Base-by-base conservation (phyloP, 1,284 basidiomycete species). In the Xerocomus nothofagi region DNA sequence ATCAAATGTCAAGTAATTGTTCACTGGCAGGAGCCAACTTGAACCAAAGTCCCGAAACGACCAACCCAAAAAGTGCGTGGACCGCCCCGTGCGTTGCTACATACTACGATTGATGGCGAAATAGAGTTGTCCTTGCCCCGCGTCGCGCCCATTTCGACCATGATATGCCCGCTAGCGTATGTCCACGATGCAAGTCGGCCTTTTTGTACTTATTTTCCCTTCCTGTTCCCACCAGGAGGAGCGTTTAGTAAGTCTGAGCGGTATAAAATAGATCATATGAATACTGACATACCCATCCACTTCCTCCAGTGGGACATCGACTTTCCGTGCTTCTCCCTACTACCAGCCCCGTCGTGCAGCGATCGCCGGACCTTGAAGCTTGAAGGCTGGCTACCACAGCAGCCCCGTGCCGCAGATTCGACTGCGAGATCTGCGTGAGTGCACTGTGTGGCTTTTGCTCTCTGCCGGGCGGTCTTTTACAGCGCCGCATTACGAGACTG, bases 231-330 rank as follows among this genome's bases (percentile, higher is more conserved):
- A 26, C 38, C 34, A 15, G n/a, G 6, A 36, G 14, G 23, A 21
- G 26, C 32, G 15, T 44, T 39, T 23, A n/a, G n/a, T 33, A 26
- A 12, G 46, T 27, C 6, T 5, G 4, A 6, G 24, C 37, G 21
- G 12, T 41, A 29, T 31, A 21, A 37, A 56, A 27, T 23, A 17
- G 33, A n/a, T 37, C 23, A 36, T 34, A 57, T 54, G 59, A 49
- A 46, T 21, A 17, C 14, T 32, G 12, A 23, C 34, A 31, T 39
- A 31, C 20, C 6, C n/a, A n/a, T n/a, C n/a, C n/a, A 6, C 23
- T 17, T 14, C 10, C 15, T 29, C 23, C 20, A n/a, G 21, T n/a
- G 18, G 23, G 14, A 10, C 9, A 38, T 29, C 9, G 10, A 14
- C 11, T 26, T 18, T 41, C 26, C 5, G 37, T 27, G 12, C 5